phyloP scores from a whole-genome alignment of 768 basidiomycete species.

The Tubosaeta sp. region DNA sequence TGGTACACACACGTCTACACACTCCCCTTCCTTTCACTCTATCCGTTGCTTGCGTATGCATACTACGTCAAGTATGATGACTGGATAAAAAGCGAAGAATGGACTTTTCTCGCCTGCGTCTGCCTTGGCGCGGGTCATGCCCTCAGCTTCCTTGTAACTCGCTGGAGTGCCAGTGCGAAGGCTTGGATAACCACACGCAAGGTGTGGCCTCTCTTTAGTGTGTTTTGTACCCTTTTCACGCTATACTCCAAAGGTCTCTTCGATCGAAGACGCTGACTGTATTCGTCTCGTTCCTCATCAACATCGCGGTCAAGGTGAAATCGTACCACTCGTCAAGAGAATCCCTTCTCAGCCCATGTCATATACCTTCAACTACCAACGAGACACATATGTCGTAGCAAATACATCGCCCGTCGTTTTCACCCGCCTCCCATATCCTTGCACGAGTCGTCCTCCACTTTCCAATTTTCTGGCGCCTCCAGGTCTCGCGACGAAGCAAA shows the following conservation, averaged over 20 bases:
- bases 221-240: background rate
- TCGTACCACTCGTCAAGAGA: conserved; percentile 71
- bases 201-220: conserved; percentile 36
- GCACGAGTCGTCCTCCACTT: conserved; percentile 63
- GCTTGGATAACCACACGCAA: conserved; percentile 77
- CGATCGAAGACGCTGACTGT: conserved; percentile 69
- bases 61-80: conserved; percentile 89
- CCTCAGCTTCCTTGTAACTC: conserved; percentile 85
- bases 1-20: conserved; percentile 71
- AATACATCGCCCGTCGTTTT: conserved; percentile 59
- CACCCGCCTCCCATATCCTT: conserved; percentile 83
- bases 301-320: conserved; percentile 87
- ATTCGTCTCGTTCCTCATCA: conserved; percentile 76
- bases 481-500: conserved; percentile 47
- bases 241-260: conserved; percentile 42
- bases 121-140: conserved; percentile 83
- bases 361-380: conserved; percentile 91
- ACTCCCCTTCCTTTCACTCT: conserved; percentile 72
- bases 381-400: conserved; percentile 82
- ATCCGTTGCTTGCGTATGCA: conserved; percentile 82
- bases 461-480: conserved; percentile 56
- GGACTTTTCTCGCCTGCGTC: conserved; percentile 94
- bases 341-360: conserved; percentile 49
- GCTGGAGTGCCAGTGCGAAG: conserved; percentile 79
- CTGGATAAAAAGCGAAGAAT: conserved; percentile 92